These are phyloP conservation scores for Linnemannia hyalina DNA, from an alignment of 192 early-diverging fungal genomes.

Conservation along the genomic window DNA sequence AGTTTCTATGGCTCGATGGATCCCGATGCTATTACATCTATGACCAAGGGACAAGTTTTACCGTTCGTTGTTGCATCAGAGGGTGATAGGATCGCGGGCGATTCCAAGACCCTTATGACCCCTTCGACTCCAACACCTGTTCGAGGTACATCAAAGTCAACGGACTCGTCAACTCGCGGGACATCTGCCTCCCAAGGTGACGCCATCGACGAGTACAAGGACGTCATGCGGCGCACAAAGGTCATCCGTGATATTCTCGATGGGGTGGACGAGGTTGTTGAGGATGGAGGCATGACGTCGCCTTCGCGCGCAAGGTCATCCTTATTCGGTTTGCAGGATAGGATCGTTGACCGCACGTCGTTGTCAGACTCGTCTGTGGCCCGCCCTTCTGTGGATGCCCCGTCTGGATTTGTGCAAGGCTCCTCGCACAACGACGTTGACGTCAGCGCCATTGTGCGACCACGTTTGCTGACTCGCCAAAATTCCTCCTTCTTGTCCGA, in stretches of 20 bases:
- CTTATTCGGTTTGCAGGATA: not conserved
- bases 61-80: conserved; percentile 9
- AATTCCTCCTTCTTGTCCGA: conserved; percentile 42
- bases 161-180: not conserved
- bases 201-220: conserved; percentile 36
- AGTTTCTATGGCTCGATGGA: not conserved
- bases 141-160: not conserved
- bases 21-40: not conserved
- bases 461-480: conserved; percentile 23
- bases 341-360: conserved; percentile 15
- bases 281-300: not conserved
- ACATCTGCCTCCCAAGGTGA: not conserved
- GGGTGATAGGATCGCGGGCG: not conserved
- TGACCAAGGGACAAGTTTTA: conserved; percentile 20
- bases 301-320: not conserved
- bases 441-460: conserved; percentile 16
- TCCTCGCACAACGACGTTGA: conserved; percentile 8
- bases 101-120: not conserved
- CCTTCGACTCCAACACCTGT: not conserved
- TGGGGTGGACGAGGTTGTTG: conserved; percentile 21
- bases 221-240: conserved; percentile 29
- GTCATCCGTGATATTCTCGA: conserved; percentile 45
- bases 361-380: not conserved
- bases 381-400: not conserved
- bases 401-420: not conserved